Evolutionary conservation across 1,139 yeast species (phyloP), one percentile per base, ranked within the genome.

Genomic region (Kazachstania sp.): DNA sequence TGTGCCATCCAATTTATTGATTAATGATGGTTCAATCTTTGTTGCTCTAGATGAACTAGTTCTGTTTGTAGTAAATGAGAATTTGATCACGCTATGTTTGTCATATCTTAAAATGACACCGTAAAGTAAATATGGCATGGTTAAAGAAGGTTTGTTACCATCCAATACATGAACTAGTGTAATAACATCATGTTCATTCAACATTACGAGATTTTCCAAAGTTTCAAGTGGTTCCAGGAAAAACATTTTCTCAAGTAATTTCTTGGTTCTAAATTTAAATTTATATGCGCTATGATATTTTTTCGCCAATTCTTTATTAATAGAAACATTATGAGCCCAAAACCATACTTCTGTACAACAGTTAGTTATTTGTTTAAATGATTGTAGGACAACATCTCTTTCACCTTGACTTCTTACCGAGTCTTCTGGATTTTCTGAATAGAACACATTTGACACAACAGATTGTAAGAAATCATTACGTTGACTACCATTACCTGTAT

Each of bases 61-160:
- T 30, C 50, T 56, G 32, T 7, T 28, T 15, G 31, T 23, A 23
- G 39, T 18, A 20, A 51, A 37, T 3, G 63, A 55, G 39, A 63
- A 60, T 39, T 57, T 57, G 1, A 52, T 45, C 15, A 52, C 46
- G 4, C 58, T 45, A 4, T 60, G 52, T 7, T 67, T 68, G 49
- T 73, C 71, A 31, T 71, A 67, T 39, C 80, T 65, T 37, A 71
- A 63, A 15, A 71, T 65, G 23, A 86, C 70, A 0, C 86, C 73
- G 50, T 76, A 72, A 51, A 86, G 68, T 8, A 87, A 65, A 53
- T 76, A 74, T 0, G 95, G 94, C 19, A 88, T 69, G 0, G 95
- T 85, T 4, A 79, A 59, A 50, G 82, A 86, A 0, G 95, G 84
- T 52, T 86, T 77, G 2, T 95, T 85, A 0, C 95, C 94, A 66